Percentiles rank a stretch among this genome's conserved stretches.
Evolutionary conservation across 108 stramenopile species (phyloP).

Genomic region (Nitzschia inconspicua): DNA sequence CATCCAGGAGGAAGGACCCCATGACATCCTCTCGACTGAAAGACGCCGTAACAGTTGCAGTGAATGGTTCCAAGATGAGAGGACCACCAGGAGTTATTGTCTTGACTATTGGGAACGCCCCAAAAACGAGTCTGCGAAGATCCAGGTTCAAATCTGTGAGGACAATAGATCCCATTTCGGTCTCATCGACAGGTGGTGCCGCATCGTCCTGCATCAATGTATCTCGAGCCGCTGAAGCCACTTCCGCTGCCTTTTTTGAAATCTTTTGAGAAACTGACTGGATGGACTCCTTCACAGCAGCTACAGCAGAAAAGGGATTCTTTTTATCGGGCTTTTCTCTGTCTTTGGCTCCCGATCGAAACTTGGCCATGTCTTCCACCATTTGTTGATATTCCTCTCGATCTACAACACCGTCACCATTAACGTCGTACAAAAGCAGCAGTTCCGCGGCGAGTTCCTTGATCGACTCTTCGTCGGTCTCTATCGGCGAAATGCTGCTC

Average conservation of each 20-base stretch:
- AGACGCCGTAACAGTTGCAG: slow-evolving; percentile 69
- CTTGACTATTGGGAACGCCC: slow-evolving; percentile 64
- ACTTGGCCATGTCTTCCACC: slow-evolving; percentile 84
- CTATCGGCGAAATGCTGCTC: slow-evolving; percentile 48
- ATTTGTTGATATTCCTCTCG: slow-evolving; percentile 76
- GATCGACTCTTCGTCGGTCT: slow-evolving; percentile 32
- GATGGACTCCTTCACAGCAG: slow-evolving; percentile 21
- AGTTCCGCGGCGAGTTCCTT: slow-evolving; percentile 61
- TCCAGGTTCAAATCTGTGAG: slow-evolving; percentile 74
- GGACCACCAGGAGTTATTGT: slow-evolving; percentile 82
- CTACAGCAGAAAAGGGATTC: background rate
- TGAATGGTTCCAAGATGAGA: slow-evolving; percentile 79
- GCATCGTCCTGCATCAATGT: background rate
- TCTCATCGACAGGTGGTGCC: slow-evolving; percentile 1
- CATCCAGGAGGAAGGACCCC: slow-evolving; percentile 70
- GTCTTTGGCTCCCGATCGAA: slow-evolving; percentile 30
- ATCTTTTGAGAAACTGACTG: slow-evolving; percentile 21
- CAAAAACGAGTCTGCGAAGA: slow-evolving; percentile 73
- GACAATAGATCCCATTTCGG: slow-evolving; percentile 58
- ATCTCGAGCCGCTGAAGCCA: slow-evolving; percentile 26
- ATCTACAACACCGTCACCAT: slow-evolving; percentile 85
- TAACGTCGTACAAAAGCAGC: slow-evolving; percentile 69
- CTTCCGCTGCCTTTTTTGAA: slow-evolving; percentile 23
- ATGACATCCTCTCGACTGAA: slow-evolving; percentile 80
- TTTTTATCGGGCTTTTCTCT: slow-evolving; percentile 2